Conservation (phyloP, 805 yeast genomes). For the Barnettozyma wickerhamii region DNA sequence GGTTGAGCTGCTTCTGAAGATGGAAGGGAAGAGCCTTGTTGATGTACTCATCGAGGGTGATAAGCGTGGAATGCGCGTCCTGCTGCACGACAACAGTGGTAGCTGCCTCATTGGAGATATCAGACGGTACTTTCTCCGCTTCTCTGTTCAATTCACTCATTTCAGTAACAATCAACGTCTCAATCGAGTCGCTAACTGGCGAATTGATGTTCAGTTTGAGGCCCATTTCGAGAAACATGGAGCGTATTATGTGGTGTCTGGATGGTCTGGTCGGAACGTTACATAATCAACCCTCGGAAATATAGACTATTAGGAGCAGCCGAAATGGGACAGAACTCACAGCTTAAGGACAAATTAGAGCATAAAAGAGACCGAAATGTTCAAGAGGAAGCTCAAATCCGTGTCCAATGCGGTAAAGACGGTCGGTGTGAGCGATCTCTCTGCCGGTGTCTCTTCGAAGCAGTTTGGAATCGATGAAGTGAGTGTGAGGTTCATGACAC, state of each 20-base stretch:
- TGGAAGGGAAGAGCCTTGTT: conserved; percentile 32
- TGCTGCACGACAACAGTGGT: conserved; percentile 22
- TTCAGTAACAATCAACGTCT: too few relatives aligned
- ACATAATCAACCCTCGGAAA: too few relatives aligned
- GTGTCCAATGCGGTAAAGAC: conserved; percentile 31
- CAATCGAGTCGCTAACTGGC: too few relatives aligned
- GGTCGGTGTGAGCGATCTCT: conserved; percentile 25
- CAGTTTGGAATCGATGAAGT: conserved; percentile 30
- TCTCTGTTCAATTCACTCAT: too few relatives aligned
- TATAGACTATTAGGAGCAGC: too few relatives aligned
- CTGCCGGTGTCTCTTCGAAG: conserved; percentile 28
- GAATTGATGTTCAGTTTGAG: too few relatives aligned
- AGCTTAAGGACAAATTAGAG: too few relatives aligned
- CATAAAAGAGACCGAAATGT: conserved; percentile 22
- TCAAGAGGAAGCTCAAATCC: conserved; percentile 29
- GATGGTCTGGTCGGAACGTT: too few relatives aligned
- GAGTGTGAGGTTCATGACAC: conserved; percentile 7
- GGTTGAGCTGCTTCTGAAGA: conserved; percentile 29
- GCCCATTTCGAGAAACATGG: too few relatives aligned
- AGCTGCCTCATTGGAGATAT: conserved; percentile 4
- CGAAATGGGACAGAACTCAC: too few relatives aligned
- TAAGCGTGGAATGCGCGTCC: conserved; percentile 24
- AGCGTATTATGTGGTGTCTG: too few relatives aligned
- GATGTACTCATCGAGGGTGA: conserved; percentile 35
- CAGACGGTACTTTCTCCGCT: background rate